Evolutionary conservation across 441 rosid genomes (phyloP), one percentile per base, ranked within the genome.

Genomic region (Adansonia madagascariensis): DNA sequence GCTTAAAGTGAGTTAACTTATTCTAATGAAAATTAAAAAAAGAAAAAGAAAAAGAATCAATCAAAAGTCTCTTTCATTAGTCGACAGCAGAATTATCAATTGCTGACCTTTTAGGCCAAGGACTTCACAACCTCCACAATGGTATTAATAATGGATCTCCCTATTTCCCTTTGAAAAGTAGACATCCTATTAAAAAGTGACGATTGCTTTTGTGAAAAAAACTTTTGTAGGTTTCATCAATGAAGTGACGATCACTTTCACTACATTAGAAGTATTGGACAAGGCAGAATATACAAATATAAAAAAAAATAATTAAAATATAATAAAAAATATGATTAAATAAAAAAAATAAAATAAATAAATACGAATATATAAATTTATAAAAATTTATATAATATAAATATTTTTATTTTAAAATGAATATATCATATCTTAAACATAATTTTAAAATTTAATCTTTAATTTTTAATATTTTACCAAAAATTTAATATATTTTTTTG

Each of bases 141-240:
- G 17, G 67, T 24, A 77, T 73, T 78, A 66, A 75, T 77, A 80
- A 81, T 84, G 83, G 56, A 83, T 78, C 56, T 62, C 67, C 79
- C 79, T 82, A 82, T 78, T 84, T 78, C 68, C 65, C 59, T 78
- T 56, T 84, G 81, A 88, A 84, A 85, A 69, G 83, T 84, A 82
- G 80, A 46, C 78, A 81, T 80, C 84, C 82, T 71, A 63, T 66
- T 71, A 82, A 80, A 80, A 77, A 59, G 79, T 7, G 5, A 0
- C 55, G 35, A 52, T 77, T 75, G 78, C 81, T 79, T 85, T 79
- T 78, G 14, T 41, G n/a, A 65, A n/a, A 12, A 55, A 18, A 56
- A 17, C 63, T 76, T 79, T 75, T 57, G 8, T 76, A 46, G 31
- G 75, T 82, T 80, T 78, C 68, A 80, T 79, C n/a, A 77, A 82